Conservation (phyloP, 306 rosid species). For the Lathyrus oleraceus region DNA sequence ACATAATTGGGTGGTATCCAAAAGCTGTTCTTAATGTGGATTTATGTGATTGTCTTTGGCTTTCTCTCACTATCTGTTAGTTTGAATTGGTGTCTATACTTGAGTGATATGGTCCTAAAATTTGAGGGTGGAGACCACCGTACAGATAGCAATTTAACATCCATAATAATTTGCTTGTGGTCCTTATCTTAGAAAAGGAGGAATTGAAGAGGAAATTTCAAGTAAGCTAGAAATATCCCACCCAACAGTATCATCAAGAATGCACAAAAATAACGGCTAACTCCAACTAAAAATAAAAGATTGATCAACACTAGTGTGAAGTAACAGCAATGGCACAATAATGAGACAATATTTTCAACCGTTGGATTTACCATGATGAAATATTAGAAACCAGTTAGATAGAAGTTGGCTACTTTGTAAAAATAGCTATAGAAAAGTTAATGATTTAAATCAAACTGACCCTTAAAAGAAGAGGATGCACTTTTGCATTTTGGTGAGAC, state of each 20-base stretch:
- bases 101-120: background rate
- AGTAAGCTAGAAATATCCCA: background rate
- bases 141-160: background rate
- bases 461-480: no score
- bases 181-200: background rate
- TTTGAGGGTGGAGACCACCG: conserved; percentile 15
- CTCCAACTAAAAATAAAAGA: no score
- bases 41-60: background rate
- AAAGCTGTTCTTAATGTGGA: background rate
- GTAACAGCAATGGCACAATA: no score
- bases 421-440: no score
- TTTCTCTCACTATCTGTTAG: background rate
- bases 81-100: background rate
- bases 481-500: no score
- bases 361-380: no score
- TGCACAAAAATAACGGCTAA: background rate
- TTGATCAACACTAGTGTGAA: no score
- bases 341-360: no score
- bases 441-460: no score
- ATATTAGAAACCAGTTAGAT: no score
- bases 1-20: background rate
- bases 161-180: background rate
- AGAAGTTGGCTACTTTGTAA: no score
- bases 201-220: background rate
- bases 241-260: background rate